Base-by-base conservation (phyloP, 306 rosid genomes). In the Leucaena leucocephala region DNA sequence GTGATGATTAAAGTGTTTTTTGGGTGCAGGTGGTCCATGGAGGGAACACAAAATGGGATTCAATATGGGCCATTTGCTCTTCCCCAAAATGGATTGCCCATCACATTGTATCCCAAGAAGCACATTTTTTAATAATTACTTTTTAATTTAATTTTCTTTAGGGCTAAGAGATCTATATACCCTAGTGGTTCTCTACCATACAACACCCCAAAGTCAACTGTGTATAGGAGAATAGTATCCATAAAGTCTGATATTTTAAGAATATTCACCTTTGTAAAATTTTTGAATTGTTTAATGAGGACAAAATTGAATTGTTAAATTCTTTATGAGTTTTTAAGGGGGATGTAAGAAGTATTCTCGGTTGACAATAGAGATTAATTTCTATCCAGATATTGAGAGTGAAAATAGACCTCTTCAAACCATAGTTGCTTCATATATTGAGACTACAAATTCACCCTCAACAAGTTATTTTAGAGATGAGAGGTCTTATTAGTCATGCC, bases 31-130 rank as follows among this genome's bases (percentile, higher is more conserved):
- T 95, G 98, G 98, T 75, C 84, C 40, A 36, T 80, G 22, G 85
- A 65, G 21, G 96, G 96, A 62, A 84, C 67, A 46, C 86, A 90
- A 64, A 87, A 85, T 82, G 98, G 98, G 19, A 87, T 92, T 52
- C 98, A 95, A 38, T 95, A 95, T 83, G 98, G 92, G 3, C 98
- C 98, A 55, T 95, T 95, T 88, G 94, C 90, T 9, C 94, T 95
- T 82, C 98, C 98, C 71, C 89, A 83, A 34, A 88, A 91, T 78
- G 98, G 98, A 0, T 83, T 95, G 83, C 98, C 98, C 81, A 86
- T 95, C 59, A 87, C 57, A 78, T 75, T 94, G 22, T 86, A 48
- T 75, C 64, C 83, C 38, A 90, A 84, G 66, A 12, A 46, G 54
- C 17, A 27, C 27, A 27, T 27, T 27, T 1, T 27, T 27, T 27